Base-by-base conservation (phyloP, 2,329 filamentous ascomycete genomes). In the Domatiomyces globalis region DNA sequence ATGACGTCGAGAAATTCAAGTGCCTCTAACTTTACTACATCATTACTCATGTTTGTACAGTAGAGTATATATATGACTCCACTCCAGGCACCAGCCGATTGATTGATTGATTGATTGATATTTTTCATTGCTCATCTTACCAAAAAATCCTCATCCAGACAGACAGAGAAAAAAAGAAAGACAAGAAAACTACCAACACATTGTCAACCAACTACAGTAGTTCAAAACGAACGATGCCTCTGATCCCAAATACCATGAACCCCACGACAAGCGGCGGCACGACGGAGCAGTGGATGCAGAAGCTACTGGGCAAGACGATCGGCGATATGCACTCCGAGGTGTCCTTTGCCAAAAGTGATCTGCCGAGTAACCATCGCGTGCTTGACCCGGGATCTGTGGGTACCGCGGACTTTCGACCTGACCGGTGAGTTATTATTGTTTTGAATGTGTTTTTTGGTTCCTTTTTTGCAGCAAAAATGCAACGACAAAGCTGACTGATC, bases 221-320 rank as follows among this genome's bases (percentile, higher is more conserved):
- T n/a, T n/a, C n/a, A n/a, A n/a, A n/a, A n/a, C n/a, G 7, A 20
- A 19, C 15, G 4, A 45, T 45, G 22, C 19, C 43, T 27, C 22
- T 45, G 5, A 27, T 45, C 43, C 22, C 18, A 15, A 45, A 45
- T n/a, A 45, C 43, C 2, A 20, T 45, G 19, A 45, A 45, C 22
- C 43, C 19, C 12, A 19, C 43, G 2, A 45, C 22, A 8, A 20
- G 19, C 8, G 22, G 43, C 12, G 43, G 10, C 15, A 45, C 43
- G 5, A 20, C 43, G 4, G 22, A 20, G 43, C 43, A 69, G 49
- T 73, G 71, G 71, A 61, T 65, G 48, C 63, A 60, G 45, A 73
- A 72, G 60, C 63, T 74, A 29, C 63, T 69, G 46, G 71, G 71
- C 49, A 73, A 73, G 64, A 71, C 66, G 49, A 63, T 73, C 43